Conservation (phyloP, 257 asterid species). For the Nicotiana attenuata region DNA sequence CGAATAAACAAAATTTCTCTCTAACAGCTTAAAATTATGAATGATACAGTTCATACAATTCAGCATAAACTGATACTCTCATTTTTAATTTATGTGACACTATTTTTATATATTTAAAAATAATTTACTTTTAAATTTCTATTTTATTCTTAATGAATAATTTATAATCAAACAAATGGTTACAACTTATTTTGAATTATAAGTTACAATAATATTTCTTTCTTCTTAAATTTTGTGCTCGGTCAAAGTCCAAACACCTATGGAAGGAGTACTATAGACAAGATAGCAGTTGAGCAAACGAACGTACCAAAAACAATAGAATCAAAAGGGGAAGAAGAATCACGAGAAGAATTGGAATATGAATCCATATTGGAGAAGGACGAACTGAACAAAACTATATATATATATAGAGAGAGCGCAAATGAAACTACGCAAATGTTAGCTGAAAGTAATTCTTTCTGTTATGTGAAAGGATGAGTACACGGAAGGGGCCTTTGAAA, state of each 20-base stretch:
- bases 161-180: no score
- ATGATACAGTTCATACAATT: neutral
- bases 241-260: neutral
- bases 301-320: slow-evolving; percentile 29
- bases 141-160: no score
- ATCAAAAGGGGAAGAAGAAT: slow-evolving; percentile 28
- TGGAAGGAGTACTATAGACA: no score
- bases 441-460: neutral
- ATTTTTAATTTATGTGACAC: no score
- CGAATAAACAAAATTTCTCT: neutral
- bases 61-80: no score
- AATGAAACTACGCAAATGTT: neutral
- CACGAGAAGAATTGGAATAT: slow-evolving; percentile 13
- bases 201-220: no score
- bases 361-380: slow-evolving; percentile 20
- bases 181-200: no score
- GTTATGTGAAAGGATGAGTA: neutral
- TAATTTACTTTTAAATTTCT: no score
- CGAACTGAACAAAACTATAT: neutral
- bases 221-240: neutral
- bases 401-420: neutral
- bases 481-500: neutral
- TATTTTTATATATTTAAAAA: no score
- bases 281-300: neutral
- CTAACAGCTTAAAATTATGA: neutral